Evolutionary conservation across 164 flowering plant species (phyloP), one percentile per base, ranked within the genome.

Genomic region (Magnolia sinica): DNA sequence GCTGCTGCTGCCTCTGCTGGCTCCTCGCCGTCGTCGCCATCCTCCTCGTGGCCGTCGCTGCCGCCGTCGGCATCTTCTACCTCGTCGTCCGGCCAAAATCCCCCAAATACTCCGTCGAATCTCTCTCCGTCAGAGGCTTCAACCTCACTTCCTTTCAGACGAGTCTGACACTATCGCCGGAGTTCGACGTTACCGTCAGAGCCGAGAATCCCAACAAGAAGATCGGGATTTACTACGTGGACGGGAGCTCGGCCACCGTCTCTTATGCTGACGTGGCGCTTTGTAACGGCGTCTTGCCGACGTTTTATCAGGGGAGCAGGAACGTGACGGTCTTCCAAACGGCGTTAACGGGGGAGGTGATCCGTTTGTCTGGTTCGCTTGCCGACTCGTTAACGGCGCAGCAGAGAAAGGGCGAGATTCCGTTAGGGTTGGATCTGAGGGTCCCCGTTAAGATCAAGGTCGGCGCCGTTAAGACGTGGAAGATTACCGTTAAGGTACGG

Each of bases 381-480:
- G 75, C 24, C 2, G 67, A 23, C 52, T 69, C 59, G 70, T 20
- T 94, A 55, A 66, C 50, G n/a, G 82, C 73, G 0, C 81, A 73
- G 52, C 81, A 82, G 80, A 79, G 14, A 11, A 19, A 9, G 2
- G 83, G 89, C 59, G 71, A 72, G 73, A 87, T 94, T 74, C 91
- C 94, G 83, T 82, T 96, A n/a, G 71, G 13, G 66, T 5, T 96
- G 82, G 77, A 73, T 61, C 0, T 91, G 20, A 84, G 77, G 50
- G 88, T 81, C 5, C 98, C 99, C 20, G 91, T 94, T 13, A 88
- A 77, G 84, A 55, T 96, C 2, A 88, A 89, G 80, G 80, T 91
- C 0, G 96, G 98, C 4, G 64, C 88, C 76, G 79, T 94, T 29
- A 91, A 88, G 86, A 87, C 91, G 24, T 94, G 98, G 98, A 84